Conservation (phyloP, 2,329 filamentous ascomycete genomes). For the Aspergillus sp. region DNA sequence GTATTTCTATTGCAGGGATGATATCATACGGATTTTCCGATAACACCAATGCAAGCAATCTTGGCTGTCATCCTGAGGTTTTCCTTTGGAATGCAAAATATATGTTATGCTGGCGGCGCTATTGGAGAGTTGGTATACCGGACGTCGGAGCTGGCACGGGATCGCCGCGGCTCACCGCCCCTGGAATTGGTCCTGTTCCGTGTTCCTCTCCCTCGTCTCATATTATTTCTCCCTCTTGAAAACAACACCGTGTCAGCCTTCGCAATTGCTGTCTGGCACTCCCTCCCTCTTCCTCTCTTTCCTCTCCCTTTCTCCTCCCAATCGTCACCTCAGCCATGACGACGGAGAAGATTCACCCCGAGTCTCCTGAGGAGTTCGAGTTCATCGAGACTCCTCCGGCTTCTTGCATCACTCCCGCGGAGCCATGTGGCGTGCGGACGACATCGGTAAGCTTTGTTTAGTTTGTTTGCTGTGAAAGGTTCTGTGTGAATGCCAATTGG, state of each 20-base stretch:
- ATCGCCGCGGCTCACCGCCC: not conserved
- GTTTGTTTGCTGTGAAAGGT: not conserved
- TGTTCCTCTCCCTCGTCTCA: slow-evolving; percentile 8
- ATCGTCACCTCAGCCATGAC: slow-evolving; percentile 29
- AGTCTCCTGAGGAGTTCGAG: slow-evolving; percentile 44
- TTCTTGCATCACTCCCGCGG: slow-evolving; percentile 44
- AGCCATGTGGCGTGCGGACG: slow-evolving; percentile 55
- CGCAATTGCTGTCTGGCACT: slow-evolving; percentile 9
- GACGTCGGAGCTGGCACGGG: not conserved
- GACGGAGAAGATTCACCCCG: slow-evolving; percentile 31
- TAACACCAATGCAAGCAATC: slow-evolving; percentile 88
- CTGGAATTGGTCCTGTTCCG: slow-evolving; percentile 5
- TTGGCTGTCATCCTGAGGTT: slow-evolving; percentile 49
- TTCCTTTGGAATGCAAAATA: too few relatives aligned
- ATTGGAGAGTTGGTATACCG: too few relatives aligned
- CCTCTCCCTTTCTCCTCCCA: slow-evolving; percentile 18
- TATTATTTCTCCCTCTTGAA: slow-evolving; percentile 1
- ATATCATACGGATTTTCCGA: slow-evolving; percentile 74
- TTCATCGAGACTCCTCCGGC: slow-evolving; percentile 56
- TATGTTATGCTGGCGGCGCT: too few relatives aligned
- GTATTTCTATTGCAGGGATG: not conserved
- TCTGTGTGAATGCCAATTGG: not conserved
- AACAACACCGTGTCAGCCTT: slow-evolving; percentile 4
- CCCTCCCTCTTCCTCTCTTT: slow-evolving; percentile 19
- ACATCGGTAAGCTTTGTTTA: slow-evolving; percentile 47